Percentiles rank a stretch among this genome's conserved stretches.
These are phyloP conservation scores for Rhynchosporium graminicola DNA, from an alignment of 2,329 filamentous ascomycete genomes.

Conservation along the genomic window DNA sequence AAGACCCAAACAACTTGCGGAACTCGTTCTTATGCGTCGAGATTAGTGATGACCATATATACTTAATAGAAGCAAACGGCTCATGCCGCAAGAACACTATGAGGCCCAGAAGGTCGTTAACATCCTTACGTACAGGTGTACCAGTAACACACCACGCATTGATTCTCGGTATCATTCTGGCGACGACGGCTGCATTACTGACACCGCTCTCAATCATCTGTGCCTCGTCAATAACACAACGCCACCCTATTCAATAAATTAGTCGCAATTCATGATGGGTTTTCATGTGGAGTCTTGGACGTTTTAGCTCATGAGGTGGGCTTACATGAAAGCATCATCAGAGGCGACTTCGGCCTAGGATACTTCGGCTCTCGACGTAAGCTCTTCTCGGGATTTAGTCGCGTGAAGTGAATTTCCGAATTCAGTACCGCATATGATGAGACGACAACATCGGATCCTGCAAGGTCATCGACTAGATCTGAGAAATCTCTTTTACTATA, in stretches of 20 bases:
- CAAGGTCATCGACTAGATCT: slow-evolving; percentile 48
- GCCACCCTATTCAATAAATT: slow-evolving; percentile 53
- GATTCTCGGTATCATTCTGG: slow-evolving; percentile 74
- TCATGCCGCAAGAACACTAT: slow-evolving; percentile 78
- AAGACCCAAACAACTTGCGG: slow-evolving; percentile 64
- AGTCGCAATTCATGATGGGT: not conserved
- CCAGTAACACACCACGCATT: slow-evolving; percentile 93
- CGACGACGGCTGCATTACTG: slow-evolving; percentile 78
- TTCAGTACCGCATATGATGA: slow-evolving; percentile 73
- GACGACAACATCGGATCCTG: slow-evolving; percentile 58
- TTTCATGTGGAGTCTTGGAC: not conserved
- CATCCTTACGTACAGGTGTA: slow-evolving; percentile 81
- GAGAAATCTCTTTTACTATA: slow-evolving; percentile 38
- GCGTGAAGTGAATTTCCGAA: slow-evolving; percentile 76
- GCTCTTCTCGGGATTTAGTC: slow-evolving; percentile 66
- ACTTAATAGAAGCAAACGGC: slow-evolving; percentile 66
- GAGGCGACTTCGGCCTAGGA: slow-evolving; percentile 67
- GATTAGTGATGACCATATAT: slow-evolving; percentile 69
- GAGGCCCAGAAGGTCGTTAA: slow-evolving; percentile 77
- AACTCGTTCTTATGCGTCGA: slow-evolving; percentile 64
- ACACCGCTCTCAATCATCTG: slow-evolving; percentile 94
- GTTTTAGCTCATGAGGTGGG: not conserved
- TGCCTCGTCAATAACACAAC: slow-evolving; percentile 75
- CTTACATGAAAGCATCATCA: slow-evolving; percentile 70
- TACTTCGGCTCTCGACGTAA: slow-evolving; percentile 66